These are phyloP conservation scores for Fusarium citri DNA, from an alignment of 2,329 filamentous ascomycete genomes.

Conservation along the genomic window DNA sequence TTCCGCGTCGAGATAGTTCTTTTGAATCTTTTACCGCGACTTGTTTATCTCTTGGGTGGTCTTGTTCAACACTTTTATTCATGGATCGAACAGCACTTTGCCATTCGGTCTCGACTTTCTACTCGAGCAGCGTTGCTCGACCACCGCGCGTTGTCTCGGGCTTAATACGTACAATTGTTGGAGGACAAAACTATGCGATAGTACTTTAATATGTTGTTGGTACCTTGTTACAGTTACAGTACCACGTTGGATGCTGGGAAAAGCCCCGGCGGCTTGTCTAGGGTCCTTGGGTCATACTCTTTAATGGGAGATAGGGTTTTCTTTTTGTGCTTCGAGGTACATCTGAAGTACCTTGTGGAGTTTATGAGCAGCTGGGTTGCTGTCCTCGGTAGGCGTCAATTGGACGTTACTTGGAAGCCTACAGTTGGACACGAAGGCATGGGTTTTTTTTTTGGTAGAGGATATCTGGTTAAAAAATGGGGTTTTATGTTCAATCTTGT, in stretches of 20 bases:
- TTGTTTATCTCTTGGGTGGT: conserved; percentile 46
- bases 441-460: conserved; percentile 21
- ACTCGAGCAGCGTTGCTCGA: conserved; percentile 35
- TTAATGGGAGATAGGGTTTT: conserved; percentile 41
- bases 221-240: conserved; percentile 36
- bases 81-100: conserved; percentile 32
- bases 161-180: conserved; percentile 48
- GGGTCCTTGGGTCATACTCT: conserved; percentile 39
- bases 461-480: conserved; percentile 35
- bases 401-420: conserved; percentile 31
- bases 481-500: conserved; percentile 33
- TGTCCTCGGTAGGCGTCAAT: conserved; percentile 31
- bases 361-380: conserved; percentile 43
- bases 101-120: conserved; percentile 36
- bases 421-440: conserved; percentile 43
- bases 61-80: conserved; percentile 45
- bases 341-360: conserved; percentile 24
- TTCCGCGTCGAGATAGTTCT: conserved; percentile 41
- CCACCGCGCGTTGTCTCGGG: conserved; percentile 43
- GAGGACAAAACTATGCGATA: conserved; percentile 41
- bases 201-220: conserved; percentile 44
- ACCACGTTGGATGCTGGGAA: conserved; percentile 43
- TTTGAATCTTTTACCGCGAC: conserved; percentile 47
- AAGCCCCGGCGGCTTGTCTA: conserved; percentile 52
- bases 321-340: conserved; percentile 27